These are phyloP conservation scores for Ceratocystis diversiconidia DNA, from an alignment of 2,329 filamentous ascomycete genomes.

Conservation along the genomic window DNA sequence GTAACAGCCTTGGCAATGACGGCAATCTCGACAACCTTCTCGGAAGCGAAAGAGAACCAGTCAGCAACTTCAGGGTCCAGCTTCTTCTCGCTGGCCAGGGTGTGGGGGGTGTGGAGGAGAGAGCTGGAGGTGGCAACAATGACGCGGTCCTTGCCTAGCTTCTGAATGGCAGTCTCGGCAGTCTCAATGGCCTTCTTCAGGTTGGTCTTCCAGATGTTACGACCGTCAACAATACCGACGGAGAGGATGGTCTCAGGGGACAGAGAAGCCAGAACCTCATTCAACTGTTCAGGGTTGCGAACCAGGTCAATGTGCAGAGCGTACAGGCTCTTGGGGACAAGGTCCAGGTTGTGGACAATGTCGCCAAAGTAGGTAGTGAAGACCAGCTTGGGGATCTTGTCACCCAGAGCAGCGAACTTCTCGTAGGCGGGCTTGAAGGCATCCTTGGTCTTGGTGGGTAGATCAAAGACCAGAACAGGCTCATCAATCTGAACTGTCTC, in stretches of 20 bases:
- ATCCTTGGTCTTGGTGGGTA: constrained; percentile 77
- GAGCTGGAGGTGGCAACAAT: constrained; percentile 95
- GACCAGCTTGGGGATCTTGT: constrained; percentile 72
- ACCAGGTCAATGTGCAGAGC: constrained; percentile 91
- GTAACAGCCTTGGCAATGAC: constrained; percentile 95
- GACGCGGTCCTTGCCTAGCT: constrained; percentile 94
- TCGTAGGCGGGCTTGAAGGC: constrained; percentile 97
- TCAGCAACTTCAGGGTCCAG: constrained; percentile 83
- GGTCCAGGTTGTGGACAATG: constrained; percentile 96
- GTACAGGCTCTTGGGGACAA: constrained; percentile 64
- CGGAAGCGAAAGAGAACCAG: constrained; percentile 96
- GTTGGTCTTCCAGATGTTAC: constrained; percentile 99
- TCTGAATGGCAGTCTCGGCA: constrained; percentile 78
- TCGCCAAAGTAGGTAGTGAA: constrained; percentile 98
- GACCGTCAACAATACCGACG: constrained; percentile 90
- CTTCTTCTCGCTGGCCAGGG: constrained; percentile 96
- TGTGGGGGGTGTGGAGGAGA: constrained; percentile 96
- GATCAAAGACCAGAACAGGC: constrained; percentile 90
- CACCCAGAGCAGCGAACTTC: constrained; percentile 63
- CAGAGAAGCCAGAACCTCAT: constrained; percentile 67
- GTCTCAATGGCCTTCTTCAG: constrained; percentile 86
- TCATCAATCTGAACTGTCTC: constrained; percentile 97
- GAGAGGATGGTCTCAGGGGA: constrained; percentile 84
- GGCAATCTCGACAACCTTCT: constrained; percentile 86
- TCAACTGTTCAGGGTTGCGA: constrained; percentile 94